Evolutionary conservation across 257 asterid species (phyloP).

Genomic region (Plantago major): DNA sequence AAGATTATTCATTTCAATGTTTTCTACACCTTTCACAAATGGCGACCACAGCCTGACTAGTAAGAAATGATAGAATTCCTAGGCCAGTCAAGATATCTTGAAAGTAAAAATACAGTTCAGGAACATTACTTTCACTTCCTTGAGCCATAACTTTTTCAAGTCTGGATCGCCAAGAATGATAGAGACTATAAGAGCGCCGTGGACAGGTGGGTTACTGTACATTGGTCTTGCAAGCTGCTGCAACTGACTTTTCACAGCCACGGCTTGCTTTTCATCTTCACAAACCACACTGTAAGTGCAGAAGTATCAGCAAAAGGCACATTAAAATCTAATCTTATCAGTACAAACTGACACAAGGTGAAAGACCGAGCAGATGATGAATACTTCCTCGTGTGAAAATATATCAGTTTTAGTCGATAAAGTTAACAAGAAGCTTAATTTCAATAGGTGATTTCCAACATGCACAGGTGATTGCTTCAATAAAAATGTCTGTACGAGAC

Average conservation of each 20-base stretch:
- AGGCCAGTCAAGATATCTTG: background rate
- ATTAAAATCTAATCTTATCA: no score
- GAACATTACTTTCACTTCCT: conserved; percentile 81
- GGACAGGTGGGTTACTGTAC: conserved; percentile 98
- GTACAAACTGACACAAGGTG: no score
- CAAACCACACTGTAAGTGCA: conserved; percentile 63
- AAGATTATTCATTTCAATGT: background rate
- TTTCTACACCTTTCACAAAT: conserved; percentile 1
- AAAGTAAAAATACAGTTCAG: conserved; percentile 5
- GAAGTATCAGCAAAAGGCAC: conserved; percentile 7
- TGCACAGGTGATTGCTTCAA: no score
- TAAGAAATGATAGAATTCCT: background rate
- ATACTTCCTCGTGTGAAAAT: background rate
- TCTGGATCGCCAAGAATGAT: conserved; percentile 79
- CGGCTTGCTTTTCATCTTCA: conserved; percentile 90
- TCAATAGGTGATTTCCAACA: background rate
- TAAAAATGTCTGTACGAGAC: no score
- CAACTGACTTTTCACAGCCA: conserved; percentile 91
- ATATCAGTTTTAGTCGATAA: background rate
- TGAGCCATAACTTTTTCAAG: conserved; percentile 78
- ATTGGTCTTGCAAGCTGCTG: conserved; percentile 98
- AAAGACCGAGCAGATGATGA: no score
- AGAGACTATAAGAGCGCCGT: conserved; percentile 84
- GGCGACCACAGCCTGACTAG: background rate
- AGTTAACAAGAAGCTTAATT: background rate